phyloP scores from a whole-genome alignment of 179 eudicot genomes.

The Patellifolia procumbens region DNA sequence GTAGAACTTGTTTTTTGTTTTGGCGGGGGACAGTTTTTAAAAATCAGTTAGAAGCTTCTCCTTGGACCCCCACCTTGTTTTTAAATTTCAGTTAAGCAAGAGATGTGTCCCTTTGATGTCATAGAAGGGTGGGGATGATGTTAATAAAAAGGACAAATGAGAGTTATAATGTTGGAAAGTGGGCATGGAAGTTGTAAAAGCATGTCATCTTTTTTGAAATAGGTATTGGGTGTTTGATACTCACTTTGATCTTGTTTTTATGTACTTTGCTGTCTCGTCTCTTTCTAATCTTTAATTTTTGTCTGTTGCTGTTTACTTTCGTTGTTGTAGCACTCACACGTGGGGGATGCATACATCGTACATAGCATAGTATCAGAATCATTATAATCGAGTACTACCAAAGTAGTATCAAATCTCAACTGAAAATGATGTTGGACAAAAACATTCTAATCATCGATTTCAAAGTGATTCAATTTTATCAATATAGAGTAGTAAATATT shows the following conservation, averaged over 20 bases:
- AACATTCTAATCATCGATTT: neutral
- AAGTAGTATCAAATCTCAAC: neutral
- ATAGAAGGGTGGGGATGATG: conserved; percentile 3
- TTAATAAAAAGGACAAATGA: conserved; percentile 20
- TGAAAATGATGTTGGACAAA: conserved; percentile 1
- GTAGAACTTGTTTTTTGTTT: neutral
- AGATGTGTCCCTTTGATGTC: conserved; percentile 9
- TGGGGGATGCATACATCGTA: too few species aligned
- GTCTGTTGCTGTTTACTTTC: neutral
- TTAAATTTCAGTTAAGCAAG: neutral
- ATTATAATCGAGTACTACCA: neutral
- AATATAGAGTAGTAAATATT: too few species aligned
- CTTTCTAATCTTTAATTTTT: neutral
- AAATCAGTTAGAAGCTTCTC: conserved; percentile 14
- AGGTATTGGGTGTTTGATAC: neutral
- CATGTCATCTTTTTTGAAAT: neutral
- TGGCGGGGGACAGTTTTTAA: conserved; percentile 18
- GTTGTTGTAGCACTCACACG: neutral
- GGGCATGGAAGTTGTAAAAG: neutral
- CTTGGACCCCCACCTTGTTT: conserved; percentile 14
- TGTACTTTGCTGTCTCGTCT: conserved; percentile 4
- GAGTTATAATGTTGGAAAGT: conserved; percentile 10
- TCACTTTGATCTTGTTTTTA: neutral
- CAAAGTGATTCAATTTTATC: neutral
- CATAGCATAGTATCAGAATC: too few species aligned